A percentile compares a stretch with the other conserved stretches of the same genome.
Conservation (phyloP, 225 moss, liverwort and hornwort genomes). For the Climacium dendroides region DNA sequence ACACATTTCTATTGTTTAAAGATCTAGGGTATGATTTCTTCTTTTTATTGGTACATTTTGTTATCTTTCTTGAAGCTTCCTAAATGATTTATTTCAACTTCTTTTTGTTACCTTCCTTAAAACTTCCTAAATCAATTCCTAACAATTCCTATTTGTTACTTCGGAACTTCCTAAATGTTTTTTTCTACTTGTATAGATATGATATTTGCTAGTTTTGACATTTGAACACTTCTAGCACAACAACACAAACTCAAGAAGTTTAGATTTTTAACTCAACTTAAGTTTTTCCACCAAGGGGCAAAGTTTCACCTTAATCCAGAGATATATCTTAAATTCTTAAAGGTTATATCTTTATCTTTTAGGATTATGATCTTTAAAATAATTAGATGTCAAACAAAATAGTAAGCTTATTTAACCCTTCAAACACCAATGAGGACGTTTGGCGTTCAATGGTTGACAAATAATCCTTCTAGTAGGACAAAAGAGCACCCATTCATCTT, state of each 20-base stretch:
- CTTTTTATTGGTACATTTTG: background rate
- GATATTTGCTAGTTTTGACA: background rate
- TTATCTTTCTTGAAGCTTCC: background rate
- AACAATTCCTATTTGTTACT: too few relatives aligned
- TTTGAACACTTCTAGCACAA: background rate
- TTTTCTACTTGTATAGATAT: background rate
- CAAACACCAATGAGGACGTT: too few relatives aligned
- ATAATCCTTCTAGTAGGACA: too few relatives aligned
- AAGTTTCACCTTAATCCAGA: background rate
- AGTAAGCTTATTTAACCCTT: background rate
- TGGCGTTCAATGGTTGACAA: too few relatives aligned
- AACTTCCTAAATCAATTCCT: background rate
- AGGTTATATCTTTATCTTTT: background rate
- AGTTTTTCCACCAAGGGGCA: background rate
- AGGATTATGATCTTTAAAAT: background rate
- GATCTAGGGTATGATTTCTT: background rate
- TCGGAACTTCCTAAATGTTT: too few relatives aligned
- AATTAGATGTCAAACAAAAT: background rate
- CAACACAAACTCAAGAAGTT: background rate
- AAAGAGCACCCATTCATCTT: too few relatives aligned
- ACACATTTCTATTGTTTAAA: background rate
- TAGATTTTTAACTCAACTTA: background rate
- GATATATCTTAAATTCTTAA: background rate
- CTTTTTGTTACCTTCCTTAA: background rate
- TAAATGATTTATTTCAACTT: background rate